phyloP scores from a whole-genome alignment of 495 filamentous ascomycete genomes.

The Glonium stellatum region DNA sequence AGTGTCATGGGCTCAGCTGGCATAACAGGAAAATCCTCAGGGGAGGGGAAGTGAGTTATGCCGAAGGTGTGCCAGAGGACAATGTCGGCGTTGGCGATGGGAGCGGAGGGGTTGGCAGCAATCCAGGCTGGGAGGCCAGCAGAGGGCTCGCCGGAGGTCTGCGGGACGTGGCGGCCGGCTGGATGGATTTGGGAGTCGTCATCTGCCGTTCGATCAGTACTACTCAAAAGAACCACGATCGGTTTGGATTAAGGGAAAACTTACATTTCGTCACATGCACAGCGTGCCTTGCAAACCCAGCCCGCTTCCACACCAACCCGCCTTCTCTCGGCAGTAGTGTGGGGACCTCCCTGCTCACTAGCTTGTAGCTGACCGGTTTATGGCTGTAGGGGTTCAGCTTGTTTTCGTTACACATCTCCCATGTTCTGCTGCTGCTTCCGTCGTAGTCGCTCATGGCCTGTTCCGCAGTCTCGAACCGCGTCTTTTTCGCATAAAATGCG shows the following conservation, averaged over 20 bases:
- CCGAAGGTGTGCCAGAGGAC: constrained; percentile 98
- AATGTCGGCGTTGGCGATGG: constrained; percentile 76
- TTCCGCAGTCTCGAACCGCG: constrained; percentile 65
- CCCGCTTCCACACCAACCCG: constrained; percentile 86
- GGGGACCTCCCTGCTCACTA: constrained; percentile 80
- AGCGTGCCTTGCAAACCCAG: constrained; percentile 85
- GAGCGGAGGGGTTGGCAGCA: constrained; percentile 56
- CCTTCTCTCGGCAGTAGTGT: constrained; percentile 74
- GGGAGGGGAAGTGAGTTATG: constrained; percentile 82
- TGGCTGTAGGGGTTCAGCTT: constrained; percentile 79
- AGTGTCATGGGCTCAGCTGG: constrained; percentile 84
- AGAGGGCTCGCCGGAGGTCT: constrained; percentile 81
- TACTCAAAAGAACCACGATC: not conserved
- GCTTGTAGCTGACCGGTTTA: constrained; percentile 85
- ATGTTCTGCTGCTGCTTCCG: constrained; percentile 69
- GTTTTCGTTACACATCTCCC: constrained; percentile 84
- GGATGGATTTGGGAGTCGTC: constrained; percentile 82
- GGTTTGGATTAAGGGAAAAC: constrained; percentile 22
- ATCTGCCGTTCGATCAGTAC: constrained; percentile 44
- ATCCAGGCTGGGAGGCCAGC: constrained; percentile 79
- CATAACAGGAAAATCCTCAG: constrained; percentile 95
- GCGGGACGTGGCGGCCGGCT: constrained; percentile 87
- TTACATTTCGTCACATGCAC: constrained; percentile 88
- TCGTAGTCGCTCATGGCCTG: constrained; percentile 77
- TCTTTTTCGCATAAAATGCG: constrained; percentile 88